These are phyloP conservation scores for Limnanthes douglasii DNA, from an alignment of 345 rosid genomes.

Conservation along the genomic window DNA sequence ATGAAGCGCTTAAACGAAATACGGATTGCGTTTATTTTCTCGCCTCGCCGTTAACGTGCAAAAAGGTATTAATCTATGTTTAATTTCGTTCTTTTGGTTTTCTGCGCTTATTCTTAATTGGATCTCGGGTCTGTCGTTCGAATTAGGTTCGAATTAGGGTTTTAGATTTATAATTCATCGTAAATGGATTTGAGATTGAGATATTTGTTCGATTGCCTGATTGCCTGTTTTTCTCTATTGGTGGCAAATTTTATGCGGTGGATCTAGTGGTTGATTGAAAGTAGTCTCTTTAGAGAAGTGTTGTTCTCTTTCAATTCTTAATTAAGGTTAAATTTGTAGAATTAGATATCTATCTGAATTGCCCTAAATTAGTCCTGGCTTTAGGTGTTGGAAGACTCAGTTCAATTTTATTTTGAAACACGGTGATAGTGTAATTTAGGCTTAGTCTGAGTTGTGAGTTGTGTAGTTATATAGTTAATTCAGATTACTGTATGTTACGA, in stretches of 20 bases:
- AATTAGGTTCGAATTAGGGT: slow-evolving; percentile 16
- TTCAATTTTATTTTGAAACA: too few species aligned
- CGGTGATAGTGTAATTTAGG: too few species aligned
- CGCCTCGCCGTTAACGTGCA: slow-evolving; percentile 94
- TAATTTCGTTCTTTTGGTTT: slow-evolving; percentile 5
- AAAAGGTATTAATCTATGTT: slow-evolving; percentile 41
- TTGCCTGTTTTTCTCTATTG: slow-evolving; percentile 5
- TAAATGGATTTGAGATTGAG: too few species aligned
- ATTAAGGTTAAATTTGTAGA: not conserved
- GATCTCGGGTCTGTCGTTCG: not conserved
- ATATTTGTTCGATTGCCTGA: not conserved
- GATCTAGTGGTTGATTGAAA: not conserved
- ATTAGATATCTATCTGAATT: too few species aligned
- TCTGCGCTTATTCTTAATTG: not conserved
- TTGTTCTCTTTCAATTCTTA: too few species aligned
- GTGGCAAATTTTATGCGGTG: not conserved
- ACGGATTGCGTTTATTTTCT: slow-evolving; percentile 96
- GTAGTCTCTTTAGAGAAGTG: too few species aligned
- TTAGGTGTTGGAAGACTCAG: too few species aligned
- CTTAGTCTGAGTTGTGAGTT: too few species aligned
- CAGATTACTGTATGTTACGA: too few species aligned
- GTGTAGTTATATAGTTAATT: too few species aligned
- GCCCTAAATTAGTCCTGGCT: too few species aligned
- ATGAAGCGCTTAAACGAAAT: slow-evolving; percentile 77
- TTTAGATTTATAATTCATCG: slow-evolving; percentile 21